Percentiles rank a stretch among this genome's conserved stretches.
Evolutionary conservation across 2,329 filamentous ascomycete species (phyloP).

Genomic region (Lachnellula subtilissima): DNA sequence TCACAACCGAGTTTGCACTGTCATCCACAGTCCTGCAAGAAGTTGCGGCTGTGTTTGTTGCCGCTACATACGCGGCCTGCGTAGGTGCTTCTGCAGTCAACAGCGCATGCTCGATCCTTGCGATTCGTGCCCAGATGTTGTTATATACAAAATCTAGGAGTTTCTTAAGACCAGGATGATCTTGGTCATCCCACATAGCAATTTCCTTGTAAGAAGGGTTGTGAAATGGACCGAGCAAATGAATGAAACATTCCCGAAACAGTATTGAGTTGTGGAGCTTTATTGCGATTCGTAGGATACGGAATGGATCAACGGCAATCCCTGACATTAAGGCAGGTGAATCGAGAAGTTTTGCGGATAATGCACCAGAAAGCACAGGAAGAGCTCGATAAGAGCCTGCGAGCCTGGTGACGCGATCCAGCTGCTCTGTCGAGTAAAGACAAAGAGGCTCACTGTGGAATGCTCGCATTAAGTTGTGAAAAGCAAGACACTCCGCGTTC

Average conservation of each 20-base stretch:
- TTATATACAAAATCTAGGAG: not conserved
- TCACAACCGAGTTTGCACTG: not conserved
- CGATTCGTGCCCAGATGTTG: not conserved
- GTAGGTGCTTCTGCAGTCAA: not conserved
- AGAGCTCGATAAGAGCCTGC: not conserved
- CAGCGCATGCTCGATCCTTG: not conserved
- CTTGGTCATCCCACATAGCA: not conserved
- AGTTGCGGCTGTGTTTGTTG: not conserved
- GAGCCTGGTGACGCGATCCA: not conserved
- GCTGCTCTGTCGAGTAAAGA: not conserved
- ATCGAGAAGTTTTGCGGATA: not conserved
- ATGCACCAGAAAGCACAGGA: not conserved
- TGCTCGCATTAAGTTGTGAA: not conserved
- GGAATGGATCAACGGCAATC: not conserved
- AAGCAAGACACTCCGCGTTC: not conserved
- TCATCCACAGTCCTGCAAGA: not conserved
- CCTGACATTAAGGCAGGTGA: not conserved
- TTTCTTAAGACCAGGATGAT: not conserved
- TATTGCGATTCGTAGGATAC: not conserved
- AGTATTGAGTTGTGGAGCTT: not conserved
- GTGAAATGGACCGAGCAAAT: not conserved
- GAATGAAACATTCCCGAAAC: not conserved
- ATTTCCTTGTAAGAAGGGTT: not conserved
- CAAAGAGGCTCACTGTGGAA: not conserved
- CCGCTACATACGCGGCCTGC: not conserved